A percentile compares a stretch with the other conserved stretches of the same genome.
phyloP scores from a whole-genome alignment of 192 early-diverging fungal species.

The Backusella parvicylindrica region DNA sequence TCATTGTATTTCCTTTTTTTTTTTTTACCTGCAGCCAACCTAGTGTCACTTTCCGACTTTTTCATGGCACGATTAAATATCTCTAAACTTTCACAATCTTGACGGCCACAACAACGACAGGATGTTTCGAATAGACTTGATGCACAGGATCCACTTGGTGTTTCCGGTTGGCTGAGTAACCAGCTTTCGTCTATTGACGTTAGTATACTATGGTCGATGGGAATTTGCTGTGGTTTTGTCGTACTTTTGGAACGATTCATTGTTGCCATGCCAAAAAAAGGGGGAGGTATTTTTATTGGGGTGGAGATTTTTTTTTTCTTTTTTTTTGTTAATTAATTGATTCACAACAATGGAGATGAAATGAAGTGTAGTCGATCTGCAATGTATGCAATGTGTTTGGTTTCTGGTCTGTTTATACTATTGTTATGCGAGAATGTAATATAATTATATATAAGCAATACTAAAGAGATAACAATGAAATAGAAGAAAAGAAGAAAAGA shows the following conservation, averaged over 20 bases:
- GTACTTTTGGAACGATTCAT: background rate
- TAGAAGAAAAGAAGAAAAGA: background rate
- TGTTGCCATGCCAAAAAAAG: background rate
- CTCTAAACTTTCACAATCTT: constrained; percentile 12
- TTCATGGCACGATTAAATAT: constrained; percentile 8
- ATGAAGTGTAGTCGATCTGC: background rate
- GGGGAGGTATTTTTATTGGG: background rate
- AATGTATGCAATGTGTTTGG: no score
- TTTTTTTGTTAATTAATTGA: background rate
- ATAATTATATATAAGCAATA: background rate
- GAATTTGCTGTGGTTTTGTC: background rate
- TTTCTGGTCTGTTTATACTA: background rate
- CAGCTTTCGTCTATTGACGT: constrained; percentile 3
- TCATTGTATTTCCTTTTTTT: background rate
- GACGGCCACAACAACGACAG: constrained; percentile 15
- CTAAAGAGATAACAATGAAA: background rate
- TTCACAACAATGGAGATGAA: background rate
- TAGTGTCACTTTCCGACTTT: constrained; percentile 34
- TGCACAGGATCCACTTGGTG: background rate
- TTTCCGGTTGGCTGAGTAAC: background rate
- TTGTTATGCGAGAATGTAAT: background rate
- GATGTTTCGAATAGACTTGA: background rate
- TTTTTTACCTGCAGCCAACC: constrained; percentile 40
- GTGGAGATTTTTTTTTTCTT: background rate
- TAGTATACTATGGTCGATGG: background rate